Conservation (phyloP, 208 protist species). For the Leishmania lainsoni region DNA sequence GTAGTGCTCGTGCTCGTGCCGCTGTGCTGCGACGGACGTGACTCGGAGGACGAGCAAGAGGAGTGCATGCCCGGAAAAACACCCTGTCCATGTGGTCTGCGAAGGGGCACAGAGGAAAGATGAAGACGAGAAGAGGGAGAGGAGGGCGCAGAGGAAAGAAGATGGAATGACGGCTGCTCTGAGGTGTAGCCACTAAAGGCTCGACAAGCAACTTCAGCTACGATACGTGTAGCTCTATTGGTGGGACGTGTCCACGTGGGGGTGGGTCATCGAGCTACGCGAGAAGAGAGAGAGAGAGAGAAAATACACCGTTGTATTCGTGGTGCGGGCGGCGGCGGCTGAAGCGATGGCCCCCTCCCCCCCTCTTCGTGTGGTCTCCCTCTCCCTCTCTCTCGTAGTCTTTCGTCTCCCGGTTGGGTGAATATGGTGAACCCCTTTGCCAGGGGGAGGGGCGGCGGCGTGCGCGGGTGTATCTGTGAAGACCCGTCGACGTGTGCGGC, state of each 20-base stretch:
- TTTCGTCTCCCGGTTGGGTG: not conserved
- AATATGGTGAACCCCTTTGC: not conserved
- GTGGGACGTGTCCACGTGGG: not conserved
- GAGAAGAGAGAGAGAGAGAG: not conserved
- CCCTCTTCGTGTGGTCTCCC: not conserved
- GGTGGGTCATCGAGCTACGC: not conserved
- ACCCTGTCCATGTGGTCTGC: not conserved
- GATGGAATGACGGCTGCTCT: not conserved
- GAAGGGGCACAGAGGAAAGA: not conserved
- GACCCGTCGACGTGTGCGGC: not conserved
- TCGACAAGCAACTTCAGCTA: not conserved
- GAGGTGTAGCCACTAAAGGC: not conserved
- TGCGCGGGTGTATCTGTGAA: not conserved
- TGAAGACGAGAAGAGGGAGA: not conserved
- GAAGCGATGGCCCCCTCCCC: not conserved
- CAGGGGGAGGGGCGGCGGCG: not conserved
- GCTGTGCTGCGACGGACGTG: not conserved
- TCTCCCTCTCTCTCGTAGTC: not conserved
- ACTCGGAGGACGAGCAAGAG: not conserved
- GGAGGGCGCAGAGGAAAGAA: not conserved
- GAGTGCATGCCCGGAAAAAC: not conserved
- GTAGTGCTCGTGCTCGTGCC: not conserved
- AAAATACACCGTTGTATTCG: no score
- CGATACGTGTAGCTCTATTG: not conserved
- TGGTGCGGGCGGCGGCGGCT: not conserved